These are phyloP conservation scores for Sclerotinia borealis DNA, from an alignment of 2,329 filamentous ascomycete species.

Conservation along the genomic window DNA sequence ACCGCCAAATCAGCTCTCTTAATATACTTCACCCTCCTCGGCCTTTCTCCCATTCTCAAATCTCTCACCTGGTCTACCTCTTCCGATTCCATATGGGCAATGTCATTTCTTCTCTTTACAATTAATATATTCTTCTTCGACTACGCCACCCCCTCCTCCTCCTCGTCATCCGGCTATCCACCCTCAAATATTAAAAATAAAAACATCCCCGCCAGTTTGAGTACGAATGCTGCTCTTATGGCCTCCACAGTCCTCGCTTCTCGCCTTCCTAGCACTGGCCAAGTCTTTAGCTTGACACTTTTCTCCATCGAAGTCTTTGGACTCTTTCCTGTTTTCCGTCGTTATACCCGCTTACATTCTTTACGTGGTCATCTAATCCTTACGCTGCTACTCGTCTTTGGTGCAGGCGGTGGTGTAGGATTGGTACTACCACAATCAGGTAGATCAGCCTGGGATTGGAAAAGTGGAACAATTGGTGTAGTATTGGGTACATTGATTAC, in stretches of 20 bases:
- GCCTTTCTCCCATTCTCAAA: constrained; percentile 90
- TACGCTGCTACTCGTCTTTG: constrained; percentile 69
- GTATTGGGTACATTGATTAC: constrained; percentile 69
- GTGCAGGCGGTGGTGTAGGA: constrained; percentile 73
- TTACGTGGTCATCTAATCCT: constrained; percentile 75
- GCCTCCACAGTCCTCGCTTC: constrained; percentile 90
- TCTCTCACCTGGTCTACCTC: constrained; percentile 92
- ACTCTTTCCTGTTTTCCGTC: constrained; percentile 93
- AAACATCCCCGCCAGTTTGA: constrained; percentile 55
- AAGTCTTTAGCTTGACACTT: constrained; percentile 90
- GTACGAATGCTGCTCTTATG: constrained; percentile 95
- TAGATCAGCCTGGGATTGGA: constrained; percentile 40
- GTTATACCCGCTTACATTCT: constrained; percentile 74
- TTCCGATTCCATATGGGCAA: constrained; percentile 93
- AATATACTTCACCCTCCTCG: constrained; percentile 88
- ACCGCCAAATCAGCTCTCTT: constrained; percentile 89
- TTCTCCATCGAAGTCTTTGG: constrained; percentile 98
- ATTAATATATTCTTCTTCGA: constrained; percentile 99
- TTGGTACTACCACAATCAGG: constrained; percentile 46
- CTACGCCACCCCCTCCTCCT: constrained; percentile 55
- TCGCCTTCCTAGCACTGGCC: constrained; percentile 79
- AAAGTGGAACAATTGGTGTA: constrained; percentile 52
- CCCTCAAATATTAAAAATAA: constrained; percentile 19
- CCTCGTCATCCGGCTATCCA: constrained; percentile 42
- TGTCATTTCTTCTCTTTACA: constrained; percentile 85